A percentile compares a stretch with the other conserved stretches of the same genome.
Conservation (phyloP, 495 filamentous ascomycete genomes). For the Podospora fimiseda region DNA sequence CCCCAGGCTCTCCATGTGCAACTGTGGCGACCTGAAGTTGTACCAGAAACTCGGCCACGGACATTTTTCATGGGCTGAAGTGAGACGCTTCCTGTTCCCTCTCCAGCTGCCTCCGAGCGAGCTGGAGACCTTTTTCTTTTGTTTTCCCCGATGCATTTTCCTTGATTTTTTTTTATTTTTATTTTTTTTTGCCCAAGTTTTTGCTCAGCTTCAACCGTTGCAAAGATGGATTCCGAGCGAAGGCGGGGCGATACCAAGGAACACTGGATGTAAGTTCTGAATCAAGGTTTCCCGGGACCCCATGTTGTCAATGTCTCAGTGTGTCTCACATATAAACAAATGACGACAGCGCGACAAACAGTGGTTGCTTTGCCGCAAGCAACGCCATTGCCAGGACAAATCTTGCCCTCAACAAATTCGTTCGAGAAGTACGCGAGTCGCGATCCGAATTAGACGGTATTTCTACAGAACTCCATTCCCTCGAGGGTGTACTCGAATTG, state of each 20-base stretch:
- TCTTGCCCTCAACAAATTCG: conserved; percentile 28
- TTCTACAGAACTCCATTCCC: conserved; percentile 43
- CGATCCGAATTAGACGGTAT: conserved; percentile 40
- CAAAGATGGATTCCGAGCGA: neutral
- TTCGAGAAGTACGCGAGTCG: conserved; percentile 42
- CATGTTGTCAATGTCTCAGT: neutral
- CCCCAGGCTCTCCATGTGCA: neutral
- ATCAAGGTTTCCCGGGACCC: neutral
- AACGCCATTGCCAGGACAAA: conserved; percentile 29
- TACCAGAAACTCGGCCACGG: neutral
- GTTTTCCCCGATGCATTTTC: neutral
- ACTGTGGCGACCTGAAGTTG: neutral
- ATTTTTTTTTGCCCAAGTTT: neutral
- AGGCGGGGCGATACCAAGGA: neutral
- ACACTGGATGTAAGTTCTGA: conserved; percentile 10
- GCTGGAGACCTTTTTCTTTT: neutral
- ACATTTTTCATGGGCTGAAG: neutral
- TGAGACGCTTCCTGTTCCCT: neutral
- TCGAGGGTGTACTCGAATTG: conserved; percentile 38
- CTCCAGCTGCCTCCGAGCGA: neutral
- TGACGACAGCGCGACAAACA: conserved; percentile 33
- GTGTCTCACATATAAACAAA: neutral
- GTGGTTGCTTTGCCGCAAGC: conserved; percentile 35
- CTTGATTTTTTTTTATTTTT: neutral
- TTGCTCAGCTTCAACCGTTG: no score